A percentile compares a stretch with the other conserved stretches of the same genome.
These are phyloP conservation scores for Penicillium lividum DNA, from an alignment of 495 filamentous ascomycete genomes.

Conservation along the genomic window DNA sequence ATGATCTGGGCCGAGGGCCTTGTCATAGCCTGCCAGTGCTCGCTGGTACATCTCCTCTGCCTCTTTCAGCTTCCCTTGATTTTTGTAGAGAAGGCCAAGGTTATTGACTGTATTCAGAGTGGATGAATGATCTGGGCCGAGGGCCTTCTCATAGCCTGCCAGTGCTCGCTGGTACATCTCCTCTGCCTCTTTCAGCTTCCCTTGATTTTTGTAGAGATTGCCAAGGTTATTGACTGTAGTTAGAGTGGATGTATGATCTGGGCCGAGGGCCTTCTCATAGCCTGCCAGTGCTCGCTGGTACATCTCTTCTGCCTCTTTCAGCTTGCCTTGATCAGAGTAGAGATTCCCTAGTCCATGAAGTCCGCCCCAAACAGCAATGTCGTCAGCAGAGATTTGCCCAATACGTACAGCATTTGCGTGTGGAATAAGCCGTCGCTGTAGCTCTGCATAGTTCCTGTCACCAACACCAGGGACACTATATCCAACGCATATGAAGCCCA, in stretches of 20 bases:
- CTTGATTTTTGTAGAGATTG: too few relatives aligned
- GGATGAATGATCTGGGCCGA: too few relatives aligned
- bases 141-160: too few relatives aligned
- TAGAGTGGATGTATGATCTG: slow-evolving; percentile 11
- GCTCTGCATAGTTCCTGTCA: slow-evolving; percentile 25
- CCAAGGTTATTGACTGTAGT: slow-evolving; percentile 4
- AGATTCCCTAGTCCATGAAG: slow-evolving; percentile 17
- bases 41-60: too few relatives aligned
- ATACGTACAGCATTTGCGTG: slow-evolving; percentile 32
- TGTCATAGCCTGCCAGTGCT: too few relatives aligned
- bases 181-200: too few relatives aligned
- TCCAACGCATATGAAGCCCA: slow-evolving; percentile 30
- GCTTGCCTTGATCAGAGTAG: slow-evolving; percentile 12
- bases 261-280: slow-evolving; percentile 11
- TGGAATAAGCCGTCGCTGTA: slow-evolving; percentile 39
- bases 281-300: slow-evolving; percentile 15
- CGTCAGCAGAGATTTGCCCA: slow-evolving; percentile 4
- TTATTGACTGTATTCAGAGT: too few relatives aligned
- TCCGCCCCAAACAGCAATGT: slow-evolving; percentile 16
- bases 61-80: too few relatives aligned
- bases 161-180: too few relatives aligned
- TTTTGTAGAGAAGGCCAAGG: too few relatives aligned
- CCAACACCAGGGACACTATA: slow-evolving; percentile 23
- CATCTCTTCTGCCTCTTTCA: slow-evolving; percentile 12
- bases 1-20: too few relatives aligned